Base-by-base conservation (phyloP, 2,329 filamentous ascomycete species). In the Pseudogymnoascus sp. region DNA sequence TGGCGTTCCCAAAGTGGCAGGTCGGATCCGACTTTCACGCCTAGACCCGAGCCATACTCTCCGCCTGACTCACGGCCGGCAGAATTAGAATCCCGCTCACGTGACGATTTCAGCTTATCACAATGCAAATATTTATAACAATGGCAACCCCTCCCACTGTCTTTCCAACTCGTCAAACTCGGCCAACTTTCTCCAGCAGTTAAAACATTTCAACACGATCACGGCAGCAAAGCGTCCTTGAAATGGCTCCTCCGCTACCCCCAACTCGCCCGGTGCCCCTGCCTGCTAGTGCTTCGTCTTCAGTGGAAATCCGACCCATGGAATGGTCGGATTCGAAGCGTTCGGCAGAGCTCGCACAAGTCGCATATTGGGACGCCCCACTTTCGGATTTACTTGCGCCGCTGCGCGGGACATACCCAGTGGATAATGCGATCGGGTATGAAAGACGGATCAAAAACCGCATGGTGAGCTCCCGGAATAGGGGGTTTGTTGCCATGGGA, bases 371-470 rank as follows among this genome's bases (percentile, higher is more conserved):
- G 33, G 21, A 65, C 30, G 62, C 63, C 2, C 21, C 48, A 5
- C 58, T 68, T 7, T 62, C 59, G 3, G n/a, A 52, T n/a, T 67
- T 62, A 26, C 48, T 66, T 26, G 28, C 62, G 3, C 67, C 67
- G 3, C 28, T 60, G 15, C 62, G 65, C 7, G 38, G 21, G 15
- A 13, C 61, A 35, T 62, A 67, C 33, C 59, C 45, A 13, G 3
- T 4, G 1, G 26, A 65, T 38, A 6, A 52, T 52, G 26, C 5
- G n/a, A 9, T 33, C 2, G 18, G 45, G 45, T 68, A 64, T 37
- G 23, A 57, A 37, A 59, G 61, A 6, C 63, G 63, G 8, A 61
- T 60, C 6, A 57, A 61, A n/a, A 26, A 23, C 3, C 66, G 64
- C 8, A 34, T 65, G 28, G 48, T 69, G 19, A 30, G 59, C 10